Conservation (phyloP, 768 basidiomycete genomes). For the Tylopilus sp. region DNA sequence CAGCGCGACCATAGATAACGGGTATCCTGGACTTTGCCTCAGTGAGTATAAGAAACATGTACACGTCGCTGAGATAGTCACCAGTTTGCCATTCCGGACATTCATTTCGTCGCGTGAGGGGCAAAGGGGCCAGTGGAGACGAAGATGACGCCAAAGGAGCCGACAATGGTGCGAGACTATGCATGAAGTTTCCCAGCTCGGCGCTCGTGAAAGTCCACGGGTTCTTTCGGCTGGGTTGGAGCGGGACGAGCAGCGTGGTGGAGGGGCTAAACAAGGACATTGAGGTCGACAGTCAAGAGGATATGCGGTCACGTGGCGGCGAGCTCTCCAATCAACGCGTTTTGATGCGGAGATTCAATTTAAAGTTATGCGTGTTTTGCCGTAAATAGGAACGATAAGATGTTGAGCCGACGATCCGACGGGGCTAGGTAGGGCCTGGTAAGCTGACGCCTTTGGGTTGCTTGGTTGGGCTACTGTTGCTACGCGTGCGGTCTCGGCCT, state of each 20-base stretch:
- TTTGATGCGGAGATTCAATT: conserved; percentile 32
- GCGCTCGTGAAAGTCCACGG: conserved; percentile 13
- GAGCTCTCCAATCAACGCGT: conserved; percentile 28
- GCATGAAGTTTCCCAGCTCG: not conserved
- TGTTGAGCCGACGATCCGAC: not conserved
- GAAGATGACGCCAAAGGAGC: conserved; percentile 22
- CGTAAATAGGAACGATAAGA: conserved; percentile 13
- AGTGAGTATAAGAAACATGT: not conserved
- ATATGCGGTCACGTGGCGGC: conserved; percentile 32
- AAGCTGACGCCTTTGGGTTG: not conserved
- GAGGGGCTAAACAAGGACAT: conserved; percentile 20
- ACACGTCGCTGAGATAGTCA: not conserved
- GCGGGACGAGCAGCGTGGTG: conserved; percentile 16
- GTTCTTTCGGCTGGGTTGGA: conserved; percentile 22
- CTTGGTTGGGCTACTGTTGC: not conserved
- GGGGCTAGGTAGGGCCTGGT: too few relatives aligned
- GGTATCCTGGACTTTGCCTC: not conserved
- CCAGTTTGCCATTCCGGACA: conserved; percentile 3
- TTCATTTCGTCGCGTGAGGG: conserved; percentile 5
- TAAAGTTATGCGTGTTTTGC: conserved; percentile 11
- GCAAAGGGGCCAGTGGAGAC: conserved; percentile 15
- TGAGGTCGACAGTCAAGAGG: conserved; percentile 24
- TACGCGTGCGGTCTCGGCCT: not conserved
- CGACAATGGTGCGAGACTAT: conserved; percentile 5
- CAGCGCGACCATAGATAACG: conserved; percentile 3